phyloP scores from a whole-genome alignment of 805 yeast genomes.

The Saccharomycopsis babjevae region DNA sequence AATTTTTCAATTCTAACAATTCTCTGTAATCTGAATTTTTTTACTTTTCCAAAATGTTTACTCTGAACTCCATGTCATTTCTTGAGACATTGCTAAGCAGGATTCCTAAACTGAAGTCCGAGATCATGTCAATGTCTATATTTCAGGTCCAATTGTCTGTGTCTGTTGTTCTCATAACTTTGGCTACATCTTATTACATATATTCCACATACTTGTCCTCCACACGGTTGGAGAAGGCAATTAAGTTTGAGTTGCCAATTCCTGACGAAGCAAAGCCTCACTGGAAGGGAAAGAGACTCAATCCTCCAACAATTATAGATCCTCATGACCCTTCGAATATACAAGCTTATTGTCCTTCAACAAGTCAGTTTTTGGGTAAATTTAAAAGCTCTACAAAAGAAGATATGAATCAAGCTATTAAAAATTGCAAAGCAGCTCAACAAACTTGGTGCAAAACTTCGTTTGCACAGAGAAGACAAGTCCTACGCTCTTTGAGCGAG shows the following conservation, averaged over 20 bases:
- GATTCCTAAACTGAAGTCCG: not conserved
- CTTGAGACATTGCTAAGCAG: not conserved
- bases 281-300: constrained; percentile 82
- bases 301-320: constrained; percentile 48
- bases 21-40: too few relatives aligned
- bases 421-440: constrained; percentile 47
- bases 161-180: constrained; percentile 17
- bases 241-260: constrained; percentile 42
- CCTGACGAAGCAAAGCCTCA: constrained; percentile 78
- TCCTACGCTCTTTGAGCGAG: constrained; percentile 59
- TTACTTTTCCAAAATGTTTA: not conserved
- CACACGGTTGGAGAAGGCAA: constrained; percentile 24
- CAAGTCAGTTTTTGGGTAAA: constrained; percentile 79
- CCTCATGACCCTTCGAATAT: constrained; percentile 57
- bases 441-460: constrained; percentile 39
- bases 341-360: constrained; percentile 91
- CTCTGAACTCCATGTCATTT: not conserved
- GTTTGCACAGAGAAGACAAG: constrained; percentile 56
- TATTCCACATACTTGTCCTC: constrained; percentile 15
- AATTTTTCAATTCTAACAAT: not conserved
- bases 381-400: constrained; percentile 51
- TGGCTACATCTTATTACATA: constrained; percentile 17
- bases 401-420: constrained; percentile 62
- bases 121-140: constrained; percentile 2
- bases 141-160: constrained; percentile 20